Percentiles rank a stretch among this genome's conserved stretches.
phyloP scores from a whole-genome alignment of 1,284 basidiomycete species.

The Apiotrichum siamense region DNA sequence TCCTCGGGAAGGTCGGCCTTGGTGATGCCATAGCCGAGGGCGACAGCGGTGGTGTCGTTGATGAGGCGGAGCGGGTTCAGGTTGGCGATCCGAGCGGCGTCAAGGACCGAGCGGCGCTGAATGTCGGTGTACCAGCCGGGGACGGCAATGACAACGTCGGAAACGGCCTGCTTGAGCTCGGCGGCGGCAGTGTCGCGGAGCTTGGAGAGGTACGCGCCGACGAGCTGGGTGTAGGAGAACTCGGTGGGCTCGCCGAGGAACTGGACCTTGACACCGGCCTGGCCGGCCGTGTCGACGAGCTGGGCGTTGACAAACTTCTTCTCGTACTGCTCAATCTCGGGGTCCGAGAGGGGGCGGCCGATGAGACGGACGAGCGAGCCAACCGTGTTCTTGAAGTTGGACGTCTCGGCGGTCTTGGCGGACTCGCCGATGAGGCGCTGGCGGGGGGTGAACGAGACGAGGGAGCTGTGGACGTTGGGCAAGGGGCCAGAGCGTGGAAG shows the following conservation, averaged over 20 bases:
- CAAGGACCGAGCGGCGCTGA: constrained; percentile 78
- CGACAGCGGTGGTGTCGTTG: constrained; percentile 88
- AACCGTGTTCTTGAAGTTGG: constrained; percentile 92
- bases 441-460: constrained; percentile 83
- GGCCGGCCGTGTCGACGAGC: constrained; percentile 72
- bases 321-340: constrained; percentile 72
- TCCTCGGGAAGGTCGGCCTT: constrained; percentile 82
- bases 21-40: constrained; percentile 93
- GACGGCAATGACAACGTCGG: constrained; percentile 86
- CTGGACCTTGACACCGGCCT: constrained; percentile 75
- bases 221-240: constrained; percentile 80
- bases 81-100: constrained; percentile 79
- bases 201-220: constrained; percentile 78
- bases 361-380: constrained; percentile 83
- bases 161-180: constrained; percentile 77
- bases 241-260: constrained; percentile 71
- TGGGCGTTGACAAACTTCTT: constrained; percentile 81
- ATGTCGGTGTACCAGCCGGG: constrained; percentile 92
- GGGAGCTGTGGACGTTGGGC: constrained; percentile 56
- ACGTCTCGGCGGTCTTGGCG: constrained; percentile 94
- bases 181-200: constrained; percentile 73
- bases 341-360: constrained; percentile 67
- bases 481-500: background rate
- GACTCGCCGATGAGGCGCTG: constrained; percentile 83
- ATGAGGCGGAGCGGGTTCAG: constrained; percentile 85